These are phyloP conservation scores for Voacanga thouarsii DNA, from an alignment of 257 asterid species.

Conservation along the genomic window DNA sequence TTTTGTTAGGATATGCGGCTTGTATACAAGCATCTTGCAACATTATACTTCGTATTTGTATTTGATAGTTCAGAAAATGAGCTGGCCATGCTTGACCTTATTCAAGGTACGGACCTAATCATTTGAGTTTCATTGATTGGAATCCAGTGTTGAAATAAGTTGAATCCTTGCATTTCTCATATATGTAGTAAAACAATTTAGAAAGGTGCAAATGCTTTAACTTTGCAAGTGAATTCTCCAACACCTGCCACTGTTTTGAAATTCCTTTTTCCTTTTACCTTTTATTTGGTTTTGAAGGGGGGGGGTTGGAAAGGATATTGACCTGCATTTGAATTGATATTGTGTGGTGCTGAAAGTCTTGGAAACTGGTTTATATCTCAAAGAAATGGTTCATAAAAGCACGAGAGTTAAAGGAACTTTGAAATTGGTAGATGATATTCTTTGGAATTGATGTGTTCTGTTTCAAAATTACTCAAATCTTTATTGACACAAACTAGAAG, in stretches of 20 bases:
- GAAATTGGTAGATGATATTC: neutral
- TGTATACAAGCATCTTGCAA: slow-evolving; percentile 38
- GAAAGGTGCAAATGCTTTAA: neutral
- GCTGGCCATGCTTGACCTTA: slow-evolving; percentile 39
- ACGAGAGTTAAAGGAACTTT: neutral
- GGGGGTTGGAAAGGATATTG: neutral
- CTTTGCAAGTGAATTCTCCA: neutral
- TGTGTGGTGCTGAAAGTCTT: neutral
- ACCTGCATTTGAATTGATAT: neutral
- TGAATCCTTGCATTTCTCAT: neutral
- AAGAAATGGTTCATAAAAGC: neutral
- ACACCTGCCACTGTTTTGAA: neutral
- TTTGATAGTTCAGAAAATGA: slow-evolving; percentile 35
- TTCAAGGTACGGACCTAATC: slow-evolving; percentile 29
- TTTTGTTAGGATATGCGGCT: slow-evolving; percentile 27
- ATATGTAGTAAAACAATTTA: neutral
- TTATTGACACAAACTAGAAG: too few relatives aligned
- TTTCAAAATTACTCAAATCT: neutral
- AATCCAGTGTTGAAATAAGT: neutral
- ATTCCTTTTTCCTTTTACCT: neutral
- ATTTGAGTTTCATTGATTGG: neutral
- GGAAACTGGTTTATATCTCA: neutral
- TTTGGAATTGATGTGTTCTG: neutral
- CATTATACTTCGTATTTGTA: slow-evolving; percentile 33
- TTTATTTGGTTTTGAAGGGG: neutral